Evolutionary conservation across 2,329 filamentous ascomycete species (phyloP), one percentile per base, ranked within the genome.

Genomic region (Colletotrichum agaves): DNA sequence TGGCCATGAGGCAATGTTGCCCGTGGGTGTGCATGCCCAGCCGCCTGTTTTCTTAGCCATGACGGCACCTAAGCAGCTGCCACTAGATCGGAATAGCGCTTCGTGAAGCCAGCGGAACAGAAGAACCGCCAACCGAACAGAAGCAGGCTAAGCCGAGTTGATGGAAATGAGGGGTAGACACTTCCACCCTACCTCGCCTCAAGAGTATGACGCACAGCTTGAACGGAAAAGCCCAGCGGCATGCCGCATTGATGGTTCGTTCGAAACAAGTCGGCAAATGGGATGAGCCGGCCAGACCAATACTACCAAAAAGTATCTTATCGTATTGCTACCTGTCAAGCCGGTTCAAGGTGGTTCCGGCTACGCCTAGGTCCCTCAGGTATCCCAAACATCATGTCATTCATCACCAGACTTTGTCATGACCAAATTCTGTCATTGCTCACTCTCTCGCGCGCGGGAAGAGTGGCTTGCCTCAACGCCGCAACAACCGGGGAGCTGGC

Each of bases 201-300:
- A 31, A 27, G 37, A n/a, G 19, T 43, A 11, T 44, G 53, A 37
- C 53, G 44, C 23, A 57, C 21, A 15, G 21, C n/a, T 3, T 44
- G 41, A 17, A 44, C 8, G 11, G 35, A 5, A 19, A 13, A 15
- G 49, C 27, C 10, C 39, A 53, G 50, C 37, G n/a, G n/a, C n/a
- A n/a, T 31, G 52, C 19, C 52, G 52, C 64, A 63, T 46, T 59
- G 60, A 63, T 53, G 59, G 64, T 39, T 52, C 12, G 60, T 59
- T 59, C 60, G 64, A 63, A 63, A 59, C 52, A 41, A 21, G 53
- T 41, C 43, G 52, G 50, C 59, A 57, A 57, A 67, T 63, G 44
- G 43, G 52, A 63, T 44, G 59, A 62, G 50, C 50, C 50, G 59
- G 13, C 39, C 17, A 10, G 39, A 49, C 21, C 53, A 55, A 33